Evolutionary conservation across 441 rosid species (phyloP).

Genomic region (Eugenia klotzschiana): DNA sequence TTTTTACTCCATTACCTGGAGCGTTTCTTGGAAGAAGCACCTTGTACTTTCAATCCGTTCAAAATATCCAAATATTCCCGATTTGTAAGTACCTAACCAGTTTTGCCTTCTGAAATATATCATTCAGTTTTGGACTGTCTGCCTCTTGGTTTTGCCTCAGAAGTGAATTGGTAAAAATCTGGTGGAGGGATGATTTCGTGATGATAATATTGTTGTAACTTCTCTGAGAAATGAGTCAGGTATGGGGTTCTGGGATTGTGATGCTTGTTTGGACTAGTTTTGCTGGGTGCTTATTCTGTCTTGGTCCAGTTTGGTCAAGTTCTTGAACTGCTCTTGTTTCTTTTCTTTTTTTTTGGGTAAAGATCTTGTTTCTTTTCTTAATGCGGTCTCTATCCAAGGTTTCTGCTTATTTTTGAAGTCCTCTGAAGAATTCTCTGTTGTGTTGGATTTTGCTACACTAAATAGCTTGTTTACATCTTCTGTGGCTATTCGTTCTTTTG

Average conservation of each 20-base stretch:
- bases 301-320: background rate
- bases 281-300: background rate
- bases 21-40: slow-evolving; percentile 54
- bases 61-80: slow-evolving; percentile 32
- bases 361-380: background rate
- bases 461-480: background rate
- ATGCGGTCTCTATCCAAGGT: background rate
- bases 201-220: background rate
- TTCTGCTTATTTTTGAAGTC: background rate
- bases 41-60: slow-evolving; percentile 38
- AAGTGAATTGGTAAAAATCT: background rate
- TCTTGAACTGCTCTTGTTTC: background rate
- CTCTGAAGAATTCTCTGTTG: background rate
- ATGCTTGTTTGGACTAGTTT: background rate
- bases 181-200: background rate
- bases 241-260: background rate
- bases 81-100: slow-evolving; percentile 34
- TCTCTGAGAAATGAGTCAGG: background rate
- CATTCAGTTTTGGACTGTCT: background rate
- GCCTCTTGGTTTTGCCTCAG: background rate
- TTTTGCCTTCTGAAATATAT: background rate
- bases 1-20: slow-evolving; percentile 62
- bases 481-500: background rate
- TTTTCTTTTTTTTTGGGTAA: too few species aligned
- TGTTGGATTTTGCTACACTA: background rate